A percentile compares a stretch with the other conserved stretches of the same genome.
Evolutionary conservation across 2,329 filamentous ascomycete genomes (phyloP).

Genomic region (Penicillium aurantiogriseum): DNA sequence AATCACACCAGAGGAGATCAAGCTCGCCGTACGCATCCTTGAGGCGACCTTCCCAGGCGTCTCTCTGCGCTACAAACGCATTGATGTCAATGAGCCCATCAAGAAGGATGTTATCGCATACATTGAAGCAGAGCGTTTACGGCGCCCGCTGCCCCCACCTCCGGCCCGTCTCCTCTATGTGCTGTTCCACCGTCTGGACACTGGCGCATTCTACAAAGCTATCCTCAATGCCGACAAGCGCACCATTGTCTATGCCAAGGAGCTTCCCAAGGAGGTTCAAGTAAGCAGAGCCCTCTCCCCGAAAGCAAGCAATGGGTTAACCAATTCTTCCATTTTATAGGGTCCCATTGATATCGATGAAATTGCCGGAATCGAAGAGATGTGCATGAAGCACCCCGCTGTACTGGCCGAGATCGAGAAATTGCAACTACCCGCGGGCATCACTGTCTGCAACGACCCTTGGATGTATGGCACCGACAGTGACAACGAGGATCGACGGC

Average conservation of each 20-base stretch:
- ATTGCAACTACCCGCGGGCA: conserved; percentile 56
- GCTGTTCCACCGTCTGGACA: conserved; percentile 47
- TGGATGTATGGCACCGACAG: conserved; percentile 65
- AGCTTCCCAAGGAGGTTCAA: conserved; percentile 48
- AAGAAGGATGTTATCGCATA: conserved; percentile 60
- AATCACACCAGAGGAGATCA: conserved; percentile 39
- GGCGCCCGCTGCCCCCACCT: conserved; percentile 48
- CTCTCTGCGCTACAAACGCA: conserved; percentile 58
- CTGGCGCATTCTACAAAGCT: conserved; percentile 42
- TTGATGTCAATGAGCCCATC: conserved; percentile 64
- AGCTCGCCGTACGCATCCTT: conserved; percentile 36
- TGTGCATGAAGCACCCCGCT: conserved; percentile 54
- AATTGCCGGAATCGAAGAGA: conserved; percentile 56
- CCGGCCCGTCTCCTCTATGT: conserved; percentile 55
- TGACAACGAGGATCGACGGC: conserved; percentile 38
- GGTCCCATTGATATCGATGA: conserved; percentile 60
- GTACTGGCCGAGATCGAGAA: conserved; percentile 61
- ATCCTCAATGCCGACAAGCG: conserved; percentile 43
- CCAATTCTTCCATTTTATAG: conserved; percentile 56
- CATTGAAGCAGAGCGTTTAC: conserved; percentile 60
- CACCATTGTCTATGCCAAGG: conserved; percentile 37
- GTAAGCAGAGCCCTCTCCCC: conserved; percentile 29
- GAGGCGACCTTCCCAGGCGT: conserved; percentile 38
- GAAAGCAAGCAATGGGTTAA: conserved; percentile 35
- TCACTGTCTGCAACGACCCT: conserved; percentile 58